Base-by-base conservation (phyloP, 495 filamentous ascomycete species). In the Penicillium steckii region DNA sequence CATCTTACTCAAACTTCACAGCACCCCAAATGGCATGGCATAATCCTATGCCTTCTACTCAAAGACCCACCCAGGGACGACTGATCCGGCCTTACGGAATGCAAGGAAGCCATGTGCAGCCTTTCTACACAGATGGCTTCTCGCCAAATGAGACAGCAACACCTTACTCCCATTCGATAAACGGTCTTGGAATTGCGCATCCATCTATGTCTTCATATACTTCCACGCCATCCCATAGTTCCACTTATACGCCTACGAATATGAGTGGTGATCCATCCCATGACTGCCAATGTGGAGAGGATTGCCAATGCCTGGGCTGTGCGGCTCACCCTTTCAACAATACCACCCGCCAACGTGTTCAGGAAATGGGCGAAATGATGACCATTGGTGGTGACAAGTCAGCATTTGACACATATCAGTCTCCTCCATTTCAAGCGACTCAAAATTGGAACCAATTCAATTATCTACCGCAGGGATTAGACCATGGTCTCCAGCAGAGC, bases 251-350 rank as follows among this genome's bases (percentile, higher is more conserved):
- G 0, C 15, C 57, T n/a, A 32, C 54, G 21, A 52, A 51, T 3
- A 19, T 56, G 21, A 45, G 47, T 4, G 46, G 44, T 12, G 62
- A 69, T 6, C 12, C 62, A 9, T 67, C 63, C 24, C 74, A 87
- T 52, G 67, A 81, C 44, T 85, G 89, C 67, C 60, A 69, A 57
- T 85, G 90, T 63, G 82, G 90, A 53, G 73, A 85, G 43, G 72
- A 73, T 1, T 91, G 88, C 57, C 71, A 85, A 50, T 91, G 88
- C 56, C 58, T 89, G 21, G 85, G 82, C 18, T 91, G 88, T 59
- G 67, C 80, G 19, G 74, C 78, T 30, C 88, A 91, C 60, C 88
- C 87, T 4, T 90, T 82, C 63, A 91, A 91, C 60, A 69, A 80
- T 18, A 78, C 81, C n/a, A 89, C 85, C n/a, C 72, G 74, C 32